These are phyloP conservation scores for Fusarium sp. DNA, from an alignment of 2,329 filamentous ascomycete genomes.

Conservation along the genomic window DNA sequence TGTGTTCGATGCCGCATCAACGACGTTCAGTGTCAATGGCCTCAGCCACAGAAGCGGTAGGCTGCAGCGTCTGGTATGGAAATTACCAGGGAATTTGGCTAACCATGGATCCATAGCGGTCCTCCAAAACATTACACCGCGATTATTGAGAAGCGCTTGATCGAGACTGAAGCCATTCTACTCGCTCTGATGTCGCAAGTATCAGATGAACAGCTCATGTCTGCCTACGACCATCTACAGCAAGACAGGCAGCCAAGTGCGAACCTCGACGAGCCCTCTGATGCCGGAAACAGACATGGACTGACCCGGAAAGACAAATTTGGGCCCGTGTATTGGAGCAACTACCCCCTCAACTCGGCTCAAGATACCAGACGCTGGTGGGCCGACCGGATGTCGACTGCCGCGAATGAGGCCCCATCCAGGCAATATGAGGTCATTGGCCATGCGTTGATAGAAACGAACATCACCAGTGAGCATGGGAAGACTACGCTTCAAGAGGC, in stretches of 20 bases:
- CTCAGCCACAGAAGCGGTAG: slow-evolving; percentile 1
- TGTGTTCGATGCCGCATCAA: neutral
- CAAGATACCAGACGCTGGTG: neutral
- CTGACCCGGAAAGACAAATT: neutral
- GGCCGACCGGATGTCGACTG: neutral
- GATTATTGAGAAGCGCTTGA: neutral
- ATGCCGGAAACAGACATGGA: neutral
- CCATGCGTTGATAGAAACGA: neutral
- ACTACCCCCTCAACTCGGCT: neutral
- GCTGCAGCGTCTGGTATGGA: neutral
- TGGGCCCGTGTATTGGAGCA: neutral
- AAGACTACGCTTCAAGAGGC: neutral
- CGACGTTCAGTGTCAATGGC: neutral
- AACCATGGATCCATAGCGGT: neutral
- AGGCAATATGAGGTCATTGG: neutral
- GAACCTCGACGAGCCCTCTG: neutral
- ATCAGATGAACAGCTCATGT: neutral
- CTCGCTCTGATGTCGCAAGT: neutral
- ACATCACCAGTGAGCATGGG: neutral
- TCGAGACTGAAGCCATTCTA: neutral
- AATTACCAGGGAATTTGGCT: neutral
- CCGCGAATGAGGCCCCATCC: neutral
- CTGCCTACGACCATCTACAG: neutral
- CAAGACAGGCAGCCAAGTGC: neutral
- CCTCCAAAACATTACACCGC: neutral